Evolutionary conservation across 2,329 filamentous ascomycete genomes (phyloP), one percentile per base, ranked within the genome.

Genomic region (Cladosporium halotolerans): DNA sequence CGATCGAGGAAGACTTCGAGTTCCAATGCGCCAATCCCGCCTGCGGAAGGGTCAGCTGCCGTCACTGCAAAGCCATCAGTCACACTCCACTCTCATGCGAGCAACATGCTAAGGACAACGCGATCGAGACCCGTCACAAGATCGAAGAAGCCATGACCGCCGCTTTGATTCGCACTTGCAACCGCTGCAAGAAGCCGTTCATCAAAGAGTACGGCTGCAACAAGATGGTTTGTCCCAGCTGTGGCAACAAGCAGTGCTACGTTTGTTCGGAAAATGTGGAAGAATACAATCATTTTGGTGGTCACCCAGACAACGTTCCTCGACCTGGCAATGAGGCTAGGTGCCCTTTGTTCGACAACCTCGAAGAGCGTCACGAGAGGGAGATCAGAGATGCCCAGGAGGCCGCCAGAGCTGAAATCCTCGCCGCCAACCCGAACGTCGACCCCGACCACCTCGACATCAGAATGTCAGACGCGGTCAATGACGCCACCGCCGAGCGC

Each of bases 81-180:
- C 89, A 95, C 62, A 76, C 89, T 9, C 88, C 89, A 0, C 76
- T 81, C 57, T 83, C 78, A 0, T 95, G 89, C 61, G 78, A 82
- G 33, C 85, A 93, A 63, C 63, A 62, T 31, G 78, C 76, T 36
- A 78, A 78, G 39, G 82, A 88, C 2, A 77, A 76, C 38, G 81
- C 83, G 1, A 65, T 83, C 7, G 77, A 78, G 3, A 75, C 80
- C 14, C 81, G 86, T 13, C 86, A 85, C 58, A 69, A 75, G 3
- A 81, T 95, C 31, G 89, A 95, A 67, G 89, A 95, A 66, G 89
- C 88, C 16, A 92, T 91, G 86, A 89, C 86, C 2, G 78, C 79
- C 13, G 89, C 89, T 1, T 63, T 95, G 60, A 86, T 95, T 51
- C 80, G 89, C 16, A 82, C 75, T 28, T 95, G 89, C 74, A 89